Evolutionary conservation across 108 stramenopile genomes (phyloP), one percentile per base, ranked within the genome.

Genomic region (Nitzschia putrida): DNA sequence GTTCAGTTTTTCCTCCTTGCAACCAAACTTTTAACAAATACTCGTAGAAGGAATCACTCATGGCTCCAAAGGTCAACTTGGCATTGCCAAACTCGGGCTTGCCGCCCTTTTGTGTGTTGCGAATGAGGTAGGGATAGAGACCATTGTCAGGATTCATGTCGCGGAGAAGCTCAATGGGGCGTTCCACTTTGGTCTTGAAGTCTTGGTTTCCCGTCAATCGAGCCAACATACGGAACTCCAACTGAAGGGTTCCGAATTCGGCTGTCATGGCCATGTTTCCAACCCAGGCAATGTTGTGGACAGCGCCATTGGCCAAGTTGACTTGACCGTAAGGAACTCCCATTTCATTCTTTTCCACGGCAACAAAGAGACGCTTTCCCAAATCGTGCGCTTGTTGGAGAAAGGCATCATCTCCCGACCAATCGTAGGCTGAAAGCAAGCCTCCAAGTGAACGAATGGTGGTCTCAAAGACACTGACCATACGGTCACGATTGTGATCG

Each of bases 391-490:
- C 94, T 65, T 91, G 82, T 8, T 87, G 84, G 24, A 92, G 73
- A 61, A 94, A 90, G 18, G 58, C 78, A 24, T 80, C 54, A 61
- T 94, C 93, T 8, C 68, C 72, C 24, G 83, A 84, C 64, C 84
- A 82, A 67, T 91, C 95, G 72, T 97, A 98, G 0, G 99, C 98
- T 12, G 91, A 69, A 14, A 99, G 77, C 45, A 99, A 76, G 26
- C 97, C 97, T 2, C 97, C 99, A 18, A 99, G 80, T 54, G 79
- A 91, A 8, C 99, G 90, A 76, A 99, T 99, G 24, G 96, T 99
- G 13, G 96, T 98, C 84, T 99, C 99, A 80, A 99, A 99, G 44
- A 94, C 88, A 34, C 90, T 92, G 4, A 98, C 97, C 22, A 45
- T 52, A 23, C 73, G 43, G 21, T 56, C 13, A 11, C 84, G 74